phyloP scores from a whole-genome alignment of 2,329 filamentous ascomycete species.

The Fusarium praegraminearum region DNA sequence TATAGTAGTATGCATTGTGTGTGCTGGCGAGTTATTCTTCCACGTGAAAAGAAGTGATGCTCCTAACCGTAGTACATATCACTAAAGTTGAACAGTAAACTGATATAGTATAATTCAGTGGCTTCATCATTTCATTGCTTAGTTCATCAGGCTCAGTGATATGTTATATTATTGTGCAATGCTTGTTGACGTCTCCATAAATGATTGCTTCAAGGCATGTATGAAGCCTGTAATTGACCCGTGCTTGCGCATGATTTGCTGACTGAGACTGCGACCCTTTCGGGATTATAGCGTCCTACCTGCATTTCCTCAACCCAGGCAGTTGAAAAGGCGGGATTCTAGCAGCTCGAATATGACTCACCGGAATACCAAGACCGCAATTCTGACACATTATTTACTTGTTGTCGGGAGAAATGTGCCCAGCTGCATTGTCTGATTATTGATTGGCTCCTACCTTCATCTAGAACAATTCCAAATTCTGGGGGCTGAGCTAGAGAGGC shows the following conservation, averaged over 20 bases:
- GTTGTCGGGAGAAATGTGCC: background rate
- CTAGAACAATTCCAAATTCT: conserved; percentile 26
- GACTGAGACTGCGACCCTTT: background rate
- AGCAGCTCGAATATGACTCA: background rate
- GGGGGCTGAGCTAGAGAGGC: conserved; percentile 19
- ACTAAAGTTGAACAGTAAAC: too few relatives aligned
- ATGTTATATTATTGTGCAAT: too few relatives aligned
- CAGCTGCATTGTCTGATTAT: background rate
- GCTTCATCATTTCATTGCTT: too few relatives aligned
- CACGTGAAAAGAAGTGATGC: too few relatives aligned
- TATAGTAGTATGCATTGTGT: too few relatives aligned
- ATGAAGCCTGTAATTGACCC: background rate
- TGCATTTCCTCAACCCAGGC: background rate
- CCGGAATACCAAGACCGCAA: background rate
- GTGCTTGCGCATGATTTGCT: background rate
- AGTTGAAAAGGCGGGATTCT: background rate
- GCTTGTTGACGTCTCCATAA: too few relatives aligned
- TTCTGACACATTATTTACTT: background rate
- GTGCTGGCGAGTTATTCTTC: too few relatives aligned
- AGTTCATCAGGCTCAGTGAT: too few relatives aligned
- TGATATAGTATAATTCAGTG: too few relatives aligned
- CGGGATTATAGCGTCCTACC: background rate
- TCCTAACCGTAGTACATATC: too few relatives aligned
- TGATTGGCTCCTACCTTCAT: background rate
- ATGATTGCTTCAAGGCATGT: too few relatives aligned